Evolutionary conservation across 352 stramenopile species (phyloP).

Genomic region (Globisporangium apiculatum): DNA sequence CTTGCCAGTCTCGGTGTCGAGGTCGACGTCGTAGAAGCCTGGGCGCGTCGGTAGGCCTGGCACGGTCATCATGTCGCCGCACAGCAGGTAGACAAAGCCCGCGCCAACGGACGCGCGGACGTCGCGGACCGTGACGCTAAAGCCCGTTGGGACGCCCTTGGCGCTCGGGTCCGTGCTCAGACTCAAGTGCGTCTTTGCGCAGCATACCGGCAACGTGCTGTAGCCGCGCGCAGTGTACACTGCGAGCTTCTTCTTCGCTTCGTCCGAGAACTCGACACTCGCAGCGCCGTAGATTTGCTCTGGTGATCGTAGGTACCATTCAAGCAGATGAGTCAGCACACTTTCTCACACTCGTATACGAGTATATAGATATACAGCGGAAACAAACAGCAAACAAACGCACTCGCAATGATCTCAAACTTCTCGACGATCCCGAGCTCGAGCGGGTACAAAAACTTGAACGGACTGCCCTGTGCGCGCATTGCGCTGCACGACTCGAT

Average conservation of each 20-base stretch:
- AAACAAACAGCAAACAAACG: conserved; percentile 76
- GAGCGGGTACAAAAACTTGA: conserved; percentile 95
- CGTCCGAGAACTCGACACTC: conserved; percentile 92
- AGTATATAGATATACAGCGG: not conserved
- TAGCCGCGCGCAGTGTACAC: conserved; percentile 84
- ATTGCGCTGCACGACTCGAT: conserved; percentile 85
- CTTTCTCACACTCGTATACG: too few species aligned
- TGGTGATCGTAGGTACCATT: conserved; percentile 9
- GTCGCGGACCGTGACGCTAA: conserved; percentile 93
- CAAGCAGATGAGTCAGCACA: too few species aligned
- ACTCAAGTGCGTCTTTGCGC: conserved; percentile 98
- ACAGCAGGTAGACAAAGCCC: conserved; percentile 94
- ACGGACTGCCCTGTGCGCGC: conserved; percentile 67
- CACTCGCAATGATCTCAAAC: conserved; percentile 94
- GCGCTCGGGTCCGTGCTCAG: conserved; percentile 91
- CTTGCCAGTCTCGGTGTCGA: conserved; percentile 91
- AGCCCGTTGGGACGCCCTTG: conserved; percentile 94
- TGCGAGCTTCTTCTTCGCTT: conserved; percentile 92
- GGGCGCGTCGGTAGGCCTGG: conserved; percentile 96
- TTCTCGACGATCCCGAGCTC: conserved; percentile 92
- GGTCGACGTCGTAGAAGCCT: conserved; percentile 98
- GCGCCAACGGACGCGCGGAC: conserved; percentile 94
- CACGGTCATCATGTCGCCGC: conserved; percentile 98
- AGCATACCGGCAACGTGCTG: conserved; percentile 90
- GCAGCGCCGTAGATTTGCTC: conserved; percentile 96